Evolutionary conservation across 75 land plant genomes (phyloP), one percentile per base, ranked within the genome.

Genomic region (Picea sitchensis): DNA sequence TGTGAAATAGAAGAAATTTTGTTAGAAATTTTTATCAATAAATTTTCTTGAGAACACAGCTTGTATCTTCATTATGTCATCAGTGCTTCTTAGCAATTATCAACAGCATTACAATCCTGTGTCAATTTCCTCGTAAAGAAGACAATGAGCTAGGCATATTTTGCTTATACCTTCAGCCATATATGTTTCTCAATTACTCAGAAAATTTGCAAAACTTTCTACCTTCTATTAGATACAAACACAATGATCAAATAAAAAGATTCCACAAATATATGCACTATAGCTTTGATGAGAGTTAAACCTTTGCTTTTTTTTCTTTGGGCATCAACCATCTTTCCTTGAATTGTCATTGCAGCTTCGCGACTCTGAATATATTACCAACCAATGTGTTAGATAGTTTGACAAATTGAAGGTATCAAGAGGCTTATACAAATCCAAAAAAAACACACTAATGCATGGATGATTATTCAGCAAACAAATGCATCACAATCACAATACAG

Each of bases 221-320:
- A 41, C 44, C 44, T 41, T 41, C 44, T 41, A 41, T 41, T 41
- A 41, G 4, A 2, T 41, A 41, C 44, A 41, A 41, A 41, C 44
- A 41, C 44, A 41, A 41, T 41, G 44, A 41, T 41, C 44, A 41
- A 41, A 41, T 41, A 41, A 41, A 41, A 41, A 36, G 38, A 36
- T 1, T 36, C 38, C 38, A 36, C 38, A 60, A 77, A 26, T 15
- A 32, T 65, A 30, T 65, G 73, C 20, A 69, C 5, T 34, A 30
- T 69, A 69, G 73, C 69, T 34, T 67, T 34, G 47, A 38, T 36
- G 5, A 69, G 41, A 47, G 18, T 80, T 81, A 56, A 65, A 97
- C 99, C 93, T 91, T 93, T 98, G 84, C 88, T 90, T 69, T 90
- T 98, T 84, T 88, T 93, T 68, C 99, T 84, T 88, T 98, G 99